Evolutionary conservation across 2,329 filamentous ascomycete genomes (phyloP).

Genomic region (Pseudohalonectria lignicola): DNA sequence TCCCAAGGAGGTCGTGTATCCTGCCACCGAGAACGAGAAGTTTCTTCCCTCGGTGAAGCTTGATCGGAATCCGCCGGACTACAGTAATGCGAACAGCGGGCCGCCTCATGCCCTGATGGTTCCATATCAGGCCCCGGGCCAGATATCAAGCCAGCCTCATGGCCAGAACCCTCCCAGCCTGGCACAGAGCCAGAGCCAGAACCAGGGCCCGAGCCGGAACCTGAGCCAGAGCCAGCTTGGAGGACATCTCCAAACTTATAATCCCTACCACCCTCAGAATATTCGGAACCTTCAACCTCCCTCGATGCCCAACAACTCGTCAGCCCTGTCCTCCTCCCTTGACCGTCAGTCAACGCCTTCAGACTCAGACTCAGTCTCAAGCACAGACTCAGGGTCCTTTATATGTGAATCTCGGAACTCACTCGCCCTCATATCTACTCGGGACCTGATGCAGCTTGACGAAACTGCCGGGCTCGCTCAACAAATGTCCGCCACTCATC

Average conservation of each 20-base stretch:
- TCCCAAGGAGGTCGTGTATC: slow-evolving; percentile 24
- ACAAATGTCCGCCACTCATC: slow-evolving; percentile 28
- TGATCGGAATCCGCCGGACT: slow-evolving; percentile 13
- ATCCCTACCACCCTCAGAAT: not conserved
- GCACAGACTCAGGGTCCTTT: slow-evolving; percentile 16
- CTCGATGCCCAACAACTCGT: not conserved
- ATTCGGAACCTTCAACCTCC: not conserved
- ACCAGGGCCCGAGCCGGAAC: not conserved
- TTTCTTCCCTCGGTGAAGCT: slow-evolving; percentile 26
- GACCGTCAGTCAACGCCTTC: slow-evolving; percentile 18
- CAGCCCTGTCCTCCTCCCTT: not conserved
- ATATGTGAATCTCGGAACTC: slow-evolving; percentile 20
- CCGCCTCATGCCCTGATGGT: no score
- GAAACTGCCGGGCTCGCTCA: slow-evolving; percentile 26
- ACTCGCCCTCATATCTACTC: slow-evolving; percentile 41
- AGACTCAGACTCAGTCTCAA: slow-evolving; percentile 1
- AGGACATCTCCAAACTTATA: not conserved
- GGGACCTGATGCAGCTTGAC: slow-evolving; percentile 39
- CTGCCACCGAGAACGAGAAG: slow-evolving; percentile 26
- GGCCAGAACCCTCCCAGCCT: not conserved
- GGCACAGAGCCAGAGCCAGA: slow-evolving; percentile 1
- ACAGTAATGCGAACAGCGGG: slow-evolving; percentile 1
- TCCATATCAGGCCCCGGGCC: not conserved
- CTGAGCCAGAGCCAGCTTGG: not conserved
- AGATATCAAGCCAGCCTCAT: not conserved